These are phyloP conservation scores for Huiozyma naganishii DNA, from an alignment of 805 yeast genomes.

Conservation along the genomic window DNA sequence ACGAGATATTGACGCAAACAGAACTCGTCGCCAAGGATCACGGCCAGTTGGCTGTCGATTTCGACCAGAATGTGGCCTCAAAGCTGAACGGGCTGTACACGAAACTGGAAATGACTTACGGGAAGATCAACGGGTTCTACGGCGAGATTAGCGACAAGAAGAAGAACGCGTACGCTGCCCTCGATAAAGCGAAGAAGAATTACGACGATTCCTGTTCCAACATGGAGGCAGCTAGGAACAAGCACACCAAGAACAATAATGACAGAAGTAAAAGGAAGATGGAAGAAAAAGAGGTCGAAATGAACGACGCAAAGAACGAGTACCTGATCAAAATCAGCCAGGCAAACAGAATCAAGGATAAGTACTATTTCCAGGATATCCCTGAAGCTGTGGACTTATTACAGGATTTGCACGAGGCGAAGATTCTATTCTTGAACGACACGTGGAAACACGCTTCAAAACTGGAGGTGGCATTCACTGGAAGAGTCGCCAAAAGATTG, in stretches of 20 bases:
- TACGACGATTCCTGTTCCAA: constrained; percentile 73
- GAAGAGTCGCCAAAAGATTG: constrained; percentile 34
- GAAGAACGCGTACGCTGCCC: constrained; percentile 24
- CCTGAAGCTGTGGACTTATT: constrained; percentile 81
- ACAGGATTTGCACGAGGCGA: constrained; percentile 75
- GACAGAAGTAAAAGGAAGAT: constrained; percentile 39
- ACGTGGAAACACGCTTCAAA: constrained; percentile 51
- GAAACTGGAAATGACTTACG: constrained; percentile 43
- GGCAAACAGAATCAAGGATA: constrained; percentile 87
- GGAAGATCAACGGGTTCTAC: constrained; percentile 47
- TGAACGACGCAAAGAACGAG: constrained; percentile 81
- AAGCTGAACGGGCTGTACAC: constrained; percentile 45
- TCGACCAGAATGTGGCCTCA: constrained; percentile 48
- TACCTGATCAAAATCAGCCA: constrained; percentile 72
- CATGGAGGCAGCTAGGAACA: constrained; percentile 73
- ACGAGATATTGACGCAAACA: constrained; percentile 71
- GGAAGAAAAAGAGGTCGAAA: constrained; percentile 56
- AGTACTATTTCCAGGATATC: constrained; percentile 81
- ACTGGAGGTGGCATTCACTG: constrained; percentile 48
- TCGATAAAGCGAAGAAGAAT: constrained; percentile 42
- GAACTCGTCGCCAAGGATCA: constrained; percentile 69
- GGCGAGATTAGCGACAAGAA: constrained; percentile 40
- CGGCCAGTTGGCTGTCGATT: constrained; percentile 44
- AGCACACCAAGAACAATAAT: constrained; percentile 51
- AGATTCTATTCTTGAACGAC: constrained; percentile 61